These are phyloP conservation scores for Carpinus viminea DNA, from an alignment of 306 rosid species.

Conservation along the genomic window DNA sequence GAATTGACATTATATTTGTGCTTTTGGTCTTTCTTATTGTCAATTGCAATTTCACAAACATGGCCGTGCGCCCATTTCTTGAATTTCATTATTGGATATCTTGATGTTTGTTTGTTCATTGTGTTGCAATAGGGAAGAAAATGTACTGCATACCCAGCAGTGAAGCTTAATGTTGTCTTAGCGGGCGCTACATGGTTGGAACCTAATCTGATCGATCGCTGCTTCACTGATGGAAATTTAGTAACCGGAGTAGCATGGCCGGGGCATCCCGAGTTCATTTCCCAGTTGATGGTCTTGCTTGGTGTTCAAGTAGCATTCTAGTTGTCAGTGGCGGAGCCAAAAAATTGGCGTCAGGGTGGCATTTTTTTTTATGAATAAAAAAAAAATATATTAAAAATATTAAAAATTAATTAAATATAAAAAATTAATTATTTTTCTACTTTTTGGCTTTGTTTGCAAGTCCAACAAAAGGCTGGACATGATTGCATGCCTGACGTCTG, in stretches of 20 bases:
- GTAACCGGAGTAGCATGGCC: conserved; percentile 93
- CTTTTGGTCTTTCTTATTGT: neutral
- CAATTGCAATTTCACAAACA: neutral
- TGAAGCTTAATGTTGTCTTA: conserved; percentile 68
- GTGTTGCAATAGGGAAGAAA: conserved; percentile 62
- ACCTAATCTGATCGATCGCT: conserved; percentile 78
- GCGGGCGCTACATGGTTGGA: conserved; percentile 84
- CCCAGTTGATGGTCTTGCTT: conserved; percentile 77
- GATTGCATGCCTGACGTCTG: too few relatives aligned
- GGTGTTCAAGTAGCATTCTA: conserved; percentile 60
- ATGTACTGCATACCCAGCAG: conserved; percentile 88
- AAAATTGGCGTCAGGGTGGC: too few relatives aligned
- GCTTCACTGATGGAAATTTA: conserved; percentile 82
- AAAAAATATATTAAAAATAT: too few relatives aligned
- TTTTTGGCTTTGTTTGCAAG: too few relatives aligned
- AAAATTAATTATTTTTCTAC: too few relatives aligned
- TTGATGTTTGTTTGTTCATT: neutral
- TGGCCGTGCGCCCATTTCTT: neutral
- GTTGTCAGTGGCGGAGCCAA: too few relatives aligned
- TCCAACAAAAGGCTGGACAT: too few relatives aligned
- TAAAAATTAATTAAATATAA: too few relatives aligned
- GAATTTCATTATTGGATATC: neutral
- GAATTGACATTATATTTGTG: neutral
- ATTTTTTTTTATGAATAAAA: too few relatives aligned
- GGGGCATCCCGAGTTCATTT: conserved; percentile 81